These are phyloP conservation scores for Dictyostelium discoideum DNA, from an alignment of 78 protist genomes.

Conservation along the genomic window DNA sequence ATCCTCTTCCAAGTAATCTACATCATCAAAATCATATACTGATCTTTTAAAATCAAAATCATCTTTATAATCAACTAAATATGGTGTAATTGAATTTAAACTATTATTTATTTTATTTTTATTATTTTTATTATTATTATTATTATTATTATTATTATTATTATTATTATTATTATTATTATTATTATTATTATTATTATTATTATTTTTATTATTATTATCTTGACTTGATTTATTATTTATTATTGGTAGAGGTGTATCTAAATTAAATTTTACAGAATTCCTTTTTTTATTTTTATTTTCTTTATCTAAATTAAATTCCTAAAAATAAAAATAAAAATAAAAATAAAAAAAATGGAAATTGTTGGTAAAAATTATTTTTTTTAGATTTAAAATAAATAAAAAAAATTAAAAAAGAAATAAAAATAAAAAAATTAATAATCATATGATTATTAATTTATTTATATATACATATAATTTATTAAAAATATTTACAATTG, in stretches of 20 bases:
- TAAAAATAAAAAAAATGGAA: no score
- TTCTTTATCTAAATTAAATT: neutral
- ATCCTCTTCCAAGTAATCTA: neutral
- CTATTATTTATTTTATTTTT: neutral
- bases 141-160: no score
- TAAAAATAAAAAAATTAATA: no score
- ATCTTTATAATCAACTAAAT: conserved; percentile 1
- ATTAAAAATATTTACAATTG: neutral
- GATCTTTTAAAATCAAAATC: conserved; percentile 13
- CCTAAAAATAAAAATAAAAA: neutral
- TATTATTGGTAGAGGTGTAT: neutral
- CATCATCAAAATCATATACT: conserved; percentile 29
- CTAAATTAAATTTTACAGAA: neutral
- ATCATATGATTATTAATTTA: no score
- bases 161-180: neutral
- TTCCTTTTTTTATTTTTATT: neutral
- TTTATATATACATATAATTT: no score
- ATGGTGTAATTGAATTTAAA: neutral
- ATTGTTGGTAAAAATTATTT: neutral
- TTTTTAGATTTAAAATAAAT: no score
- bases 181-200: neutral
- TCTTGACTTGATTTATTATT: neutral
- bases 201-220: neutral
- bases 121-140: neutral
- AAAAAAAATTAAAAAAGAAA: no score